Conservation (phyloP, 495 filamentous ascomycete species). For the Aspergillus coremiiformis region DNA sequence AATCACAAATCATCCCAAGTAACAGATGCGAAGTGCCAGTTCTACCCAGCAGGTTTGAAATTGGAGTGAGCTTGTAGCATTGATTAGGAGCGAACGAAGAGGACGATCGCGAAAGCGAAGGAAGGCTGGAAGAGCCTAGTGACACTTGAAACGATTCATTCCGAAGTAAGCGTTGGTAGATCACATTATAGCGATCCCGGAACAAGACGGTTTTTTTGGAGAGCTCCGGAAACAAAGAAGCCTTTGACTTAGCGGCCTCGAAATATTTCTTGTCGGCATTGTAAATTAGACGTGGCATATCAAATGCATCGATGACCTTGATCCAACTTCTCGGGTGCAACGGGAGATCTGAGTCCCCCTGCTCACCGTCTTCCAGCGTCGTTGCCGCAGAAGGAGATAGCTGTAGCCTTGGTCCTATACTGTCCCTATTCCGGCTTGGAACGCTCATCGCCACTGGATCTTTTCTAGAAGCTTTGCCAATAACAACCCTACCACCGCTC, state of each 20-base stretch:
- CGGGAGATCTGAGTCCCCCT: conserved; percentile 49
- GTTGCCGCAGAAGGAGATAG: conserved; percentile 9
- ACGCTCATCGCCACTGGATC: conserved; percentile 15
- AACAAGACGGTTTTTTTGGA: conserved; percentile 79
- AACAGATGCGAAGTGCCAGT: conserved; percentile 79
- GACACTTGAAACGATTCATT: conserved; percentile 90
- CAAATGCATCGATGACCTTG: conserved; percentile 68
- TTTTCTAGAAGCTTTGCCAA: conserved; percentile 18
- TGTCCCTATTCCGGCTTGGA: conserved; percentile 10
- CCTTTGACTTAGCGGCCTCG: conserved; percentile 59
- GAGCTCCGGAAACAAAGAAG: conserved; percentile 70
- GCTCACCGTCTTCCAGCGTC: conserved; percentile 47
- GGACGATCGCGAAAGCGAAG: conserved; percentile 45
- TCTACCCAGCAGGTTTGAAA: conserved; percentile 87
- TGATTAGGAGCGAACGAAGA: conserved; percentile 50
- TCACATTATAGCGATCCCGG: conserved; percentile 78
- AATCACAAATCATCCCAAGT: conserved; percentile 70
- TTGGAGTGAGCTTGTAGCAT: conserved; percentile 82
- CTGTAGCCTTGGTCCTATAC: conserved; percentile 10
- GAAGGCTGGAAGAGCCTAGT: conserved; percentile 39
- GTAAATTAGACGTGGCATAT: conserved; percentile 81
- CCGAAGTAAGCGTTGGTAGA: conserved; percentile 83
- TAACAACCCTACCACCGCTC: conserved; percentile 63
- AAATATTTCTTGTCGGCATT: conserved; percentile 88
- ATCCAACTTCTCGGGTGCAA: conserved; percentile 69